Base-by-base conservation (phyloP, 1,284 basidiomycete species). In the Fomitopsis pinicola region DNA sequence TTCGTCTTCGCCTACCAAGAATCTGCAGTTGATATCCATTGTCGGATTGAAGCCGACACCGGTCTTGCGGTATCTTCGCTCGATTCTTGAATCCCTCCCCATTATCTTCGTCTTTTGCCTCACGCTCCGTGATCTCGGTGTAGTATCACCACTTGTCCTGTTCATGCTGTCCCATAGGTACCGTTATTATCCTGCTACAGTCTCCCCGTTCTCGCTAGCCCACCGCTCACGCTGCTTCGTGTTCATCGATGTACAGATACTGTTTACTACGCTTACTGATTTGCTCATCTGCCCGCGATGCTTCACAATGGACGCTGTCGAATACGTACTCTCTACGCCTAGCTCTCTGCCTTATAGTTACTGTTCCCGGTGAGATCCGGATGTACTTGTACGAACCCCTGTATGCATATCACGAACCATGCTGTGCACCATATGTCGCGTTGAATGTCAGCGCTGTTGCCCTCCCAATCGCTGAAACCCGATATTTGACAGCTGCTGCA, bases 381-480 rank as follows among this genome's bases (percentile, higher is more conserved):
- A 22, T 44, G 58, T 54, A 54, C 59, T 53, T 55, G 50, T 59
- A 59, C 40, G 35, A 22, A 46, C 26, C 28, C 38, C 6, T 50
- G 33, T 46, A 44, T 42, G 46, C 52, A 59, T 42, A 45, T 59
- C 40, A 55, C 35, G 50, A 55, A 55, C 48, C 14, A 33, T 38
- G 59, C n/a, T 35, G 40, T 36, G 38, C 38, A 12, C 38, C 38
- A 40, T 40, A 22, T 22, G 22, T 15, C 8, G 12, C 14, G 9
- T 15, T 40, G 38, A 33, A 5, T 40, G 9, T 40, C 38, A 7
- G 35, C 35, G 38, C 38, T 12, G 38, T 40, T 22, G 22, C 22
- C 2, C 22, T 22, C 22, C 22, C 22, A 22, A 22, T 2, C 22
- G 22, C 22, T 22, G 22, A 22, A 22, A 22, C 22, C 22, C 22